phyloP scores from a whole-genome alignment of 176 grass and related monocot genomes.

The Guadua angustifolia region DNA sequence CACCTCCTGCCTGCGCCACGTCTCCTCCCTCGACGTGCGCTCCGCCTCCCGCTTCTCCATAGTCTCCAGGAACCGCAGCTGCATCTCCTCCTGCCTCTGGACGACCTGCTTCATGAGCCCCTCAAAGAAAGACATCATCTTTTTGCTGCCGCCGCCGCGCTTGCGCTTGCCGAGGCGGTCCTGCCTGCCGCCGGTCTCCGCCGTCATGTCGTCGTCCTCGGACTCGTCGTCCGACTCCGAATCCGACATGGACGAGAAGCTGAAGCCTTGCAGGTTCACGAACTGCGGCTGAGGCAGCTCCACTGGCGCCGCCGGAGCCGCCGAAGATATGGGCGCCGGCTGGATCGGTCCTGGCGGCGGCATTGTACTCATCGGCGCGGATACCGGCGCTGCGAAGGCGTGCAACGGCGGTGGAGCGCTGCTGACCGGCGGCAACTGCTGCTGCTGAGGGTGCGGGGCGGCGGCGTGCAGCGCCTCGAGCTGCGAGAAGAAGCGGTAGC shows the following conservation, averaged over 20 bases:
- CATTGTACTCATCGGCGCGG: slow-evolving; percentile 38
- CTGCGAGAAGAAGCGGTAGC: slow-evolving; percentile 90
- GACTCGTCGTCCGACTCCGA: slow-evolving; percentile 71
- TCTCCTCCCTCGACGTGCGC: slow-evolving; percentile 79
- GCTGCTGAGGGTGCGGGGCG: slow-evolving; percentile 1
- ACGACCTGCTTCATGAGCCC: slow-evolving; percentile 82
- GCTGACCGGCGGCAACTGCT: background rate
- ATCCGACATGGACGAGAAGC: slow-evolving; percentile 73
- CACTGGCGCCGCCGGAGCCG: slow-evolving; percentile 41
- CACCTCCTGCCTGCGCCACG: slow-evolving; percentile 90
- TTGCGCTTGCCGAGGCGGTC: slow-evolving; percentile 59
- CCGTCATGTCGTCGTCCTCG: slow-evolving; percentile 67
- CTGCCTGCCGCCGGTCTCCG: slow-evolving; percentile 60
- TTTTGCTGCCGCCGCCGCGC: slow-evolving; percentile 56
- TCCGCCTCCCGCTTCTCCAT: slow-evolving; percentile 87
- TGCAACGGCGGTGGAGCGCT: background rate
- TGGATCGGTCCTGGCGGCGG: slow-evolving; percentile 46
- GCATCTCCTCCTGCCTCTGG: slow-evolving; percentile 81
- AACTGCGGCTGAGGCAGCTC: slow-evolving; percentile 32
- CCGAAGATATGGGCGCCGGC: slow-evolving; percentile 51
- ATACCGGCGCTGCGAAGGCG: slow-evolving; percentile 30
- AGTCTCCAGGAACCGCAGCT: slow-evolving; percentile 80
- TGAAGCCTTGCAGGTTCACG: slow-evolving; percentile 58
- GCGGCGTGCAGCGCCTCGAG: slow-evolving; percentile 70
- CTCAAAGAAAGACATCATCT: slow-evolving; percentile 83